A percentile compares a stretch with the other conserved stretches of the same genome.
Evolutionary conservation across 2,329 filamentous ascomycete genomes (phyloP).

Genomic region (Xylaria sp.): DNA sequence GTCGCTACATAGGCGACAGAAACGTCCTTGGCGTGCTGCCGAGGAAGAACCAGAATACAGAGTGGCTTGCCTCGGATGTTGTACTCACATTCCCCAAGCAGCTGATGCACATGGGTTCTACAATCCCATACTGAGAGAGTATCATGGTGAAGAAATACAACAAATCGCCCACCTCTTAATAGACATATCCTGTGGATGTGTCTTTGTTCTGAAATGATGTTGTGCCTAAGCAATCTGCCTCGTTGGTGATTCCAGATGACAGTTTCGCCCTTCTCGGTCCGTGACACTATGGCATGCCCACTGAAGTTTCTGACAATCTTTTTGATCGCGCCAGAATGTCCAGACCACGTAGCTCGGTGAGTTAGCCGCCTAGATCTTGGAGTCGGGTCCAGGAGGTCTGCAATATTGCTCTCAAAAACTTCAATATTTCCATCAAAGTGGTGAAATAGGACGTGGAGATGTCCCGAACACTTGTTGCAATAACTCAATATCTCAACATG

Average conservation of each 20-base stretch:
- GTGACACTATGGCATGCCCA: constrained; percentile 79
- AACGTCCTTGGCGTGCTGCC: constrained; percentile 60
- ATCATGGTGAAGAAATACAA: constrained; percentile 78
- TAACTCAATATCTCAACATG: constrained; percentile 77
- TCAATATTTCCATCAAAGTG: constrained; percentile 85
- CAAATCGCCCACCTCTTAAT: constrained; percentile 75
- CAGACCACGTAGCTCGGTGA: constrained; percentile 75
- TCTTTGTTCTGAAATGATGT: constrained; percentile 67
- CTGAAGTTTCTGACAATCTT: constrained; percentile 87
- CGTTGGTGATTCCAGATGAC: constrained; percentile 79
- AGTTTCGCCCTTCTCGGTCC: constrained; percentile 78
- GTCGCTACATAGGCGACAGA: constrained; percentile 76
- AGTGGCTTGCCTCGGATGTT: constrained; percentile 71
- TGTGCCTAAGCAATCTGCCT: constrained; percentile 67
- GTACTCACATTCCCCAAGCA: constrained; percentile 65
- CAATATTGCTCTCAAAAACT: constrained; percentile 78
- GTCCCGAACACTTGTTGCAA: constrained; percentile 67
- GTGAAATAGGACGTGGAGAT: constrained; percentile 77
- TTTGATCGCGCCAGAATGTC: constrained; percentile 79
- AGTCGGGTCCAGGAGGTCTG: constrained; percentile 78
- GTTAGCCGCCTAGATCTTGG: constrained; percentile 64
- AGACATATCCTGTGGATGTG: constrained; percentile 83
- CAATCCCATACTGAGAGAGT: constrained; percentile 82
- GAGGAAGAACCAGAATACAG: constrained; percentile 77
- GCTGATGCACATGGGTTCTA: constrained; percentile 60